Base-by-base conservation (phyloP, 805 yeast genomes). In the Wickerhamiella alocasiicola region DNA sequence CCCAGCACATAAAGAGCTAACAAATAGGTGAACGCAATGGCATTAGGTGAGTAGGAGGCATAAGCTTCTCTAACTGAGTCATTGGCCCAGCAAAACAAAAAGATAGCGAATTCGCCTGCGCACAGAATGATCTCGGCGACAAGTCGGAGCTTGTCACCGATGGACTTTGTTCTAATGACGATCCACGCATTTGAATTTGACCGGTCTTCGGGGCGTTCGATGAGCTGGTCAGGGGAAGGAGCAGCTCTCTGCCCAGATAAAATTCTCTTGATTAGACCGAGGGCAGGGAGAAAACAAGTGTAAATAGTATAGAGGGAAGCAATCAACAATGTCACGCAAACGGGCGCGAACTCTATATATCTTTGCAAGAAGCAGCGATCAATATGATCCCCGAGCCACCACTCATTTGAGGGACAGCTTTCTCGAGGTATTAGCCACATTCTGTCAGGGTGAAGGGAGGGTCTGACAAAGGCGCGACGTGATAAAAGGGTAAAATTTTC, bases 311-410 rank as follows among this genome's bases (percentile, higher is more conserved):
- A 23, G 1, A 33, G 18, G 2, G 39, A 15, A 11, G 42, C 36
- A 7, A 41, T 18, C 2, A 16, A 40, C 23, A 52, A 20, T 3
- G 42, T 16, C 12, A 20, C 19, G 1, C 20, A 34, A 18, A 46
- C 18, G 1, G 50, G 54, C 25, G 36, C 43, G n/a, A 29, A 31
- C 35, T 48, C 49, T 28, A 51, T 21, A 28, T 48, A 51, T 7
- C 48, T 44, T 34, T 52, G 55, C 15, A 45, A 42, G 28, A 46
- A 50, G 39, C 55, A 52, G 7, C 13, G 26, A 16, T 46, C 49
- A 31, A 52, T 42, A 31, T 48, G 50, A 23, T 51, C 55, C 30
- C 18, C 39, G 12, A 46, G 38, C 55, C 55, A 52, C 29, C 58
- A 56, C 43, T 18, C 13, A 12, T 25, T 13, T 15, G 23, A 12